Evolutionary conservation across 768 basidiomycete genomes (phyloP).

Genomic region (Lactarius hatsudake): DNA sequence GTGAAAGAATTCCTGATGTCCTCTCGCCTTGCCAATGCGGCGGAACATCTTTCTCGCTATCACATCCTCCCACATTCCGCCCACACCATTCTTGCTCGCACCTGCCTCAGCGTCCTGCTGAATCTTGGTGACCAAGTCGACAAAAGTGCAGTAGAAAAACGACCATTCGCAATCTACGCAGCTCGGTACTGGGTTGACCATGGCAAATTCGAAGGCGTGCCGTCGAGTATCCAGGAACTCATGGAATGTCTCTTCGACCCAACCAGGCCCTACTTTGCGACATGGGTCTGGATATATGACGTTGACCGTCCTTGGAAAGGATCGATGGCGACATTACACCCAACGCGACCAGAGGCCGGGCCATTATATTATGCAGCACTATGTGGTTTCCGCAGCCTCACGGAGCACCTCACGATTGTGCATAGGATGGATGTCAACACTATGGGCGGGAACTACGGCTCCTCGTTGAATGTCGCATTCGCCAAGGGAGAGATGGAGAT

Average conservation of each 20-base stretch:
- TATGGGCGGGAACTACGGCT: not conserved
- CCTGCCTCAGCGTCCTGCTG: conserved; percentile 3
- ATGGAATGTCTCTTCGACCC: not conserved
- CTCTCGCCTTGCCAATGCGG: not conserved
- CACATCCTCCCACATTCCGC: not conserved
- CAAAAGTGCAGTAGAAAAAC: not conserved
- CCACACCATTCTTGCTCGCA: not conserved
- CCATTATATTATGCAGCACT: conserved; percentile 13
- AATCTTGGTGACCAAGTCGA: not conserved
- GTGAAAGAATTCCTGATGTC: conserved; percentile 16
- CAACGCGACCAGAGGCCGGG: not conserved
- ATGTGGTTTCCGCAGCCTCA: not conserved
- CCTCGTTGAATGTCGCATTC: not conserved
- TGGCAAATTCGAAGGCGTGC: not conserved
- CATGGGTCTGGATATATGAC: conserved; percentile 17
- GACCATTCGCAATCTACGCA: conserved; percentile 11
- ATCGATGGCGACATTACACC: not conserved
- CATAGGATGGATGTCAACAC: not conserved
- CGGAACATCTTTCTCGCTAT: not conserved
- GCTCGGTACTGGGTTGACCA: conserved; percentile 12
- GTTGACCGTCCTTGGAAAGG: conserved; percentile 1
- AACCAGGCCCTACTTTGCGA: not conserved
- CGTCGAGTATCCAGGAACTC: not conserved
- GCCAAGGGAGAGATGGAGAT: not conserved
- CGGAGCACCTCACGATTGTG: not conserved